Percentiles rank a stretch among this genome's conserved stretches.
These are phyloP conservation scores for Aspergillus fumigatus DNA, from an alignment of 2,329 filamentous ascomycete genomes.

Conservation along the genomic window DNA sequence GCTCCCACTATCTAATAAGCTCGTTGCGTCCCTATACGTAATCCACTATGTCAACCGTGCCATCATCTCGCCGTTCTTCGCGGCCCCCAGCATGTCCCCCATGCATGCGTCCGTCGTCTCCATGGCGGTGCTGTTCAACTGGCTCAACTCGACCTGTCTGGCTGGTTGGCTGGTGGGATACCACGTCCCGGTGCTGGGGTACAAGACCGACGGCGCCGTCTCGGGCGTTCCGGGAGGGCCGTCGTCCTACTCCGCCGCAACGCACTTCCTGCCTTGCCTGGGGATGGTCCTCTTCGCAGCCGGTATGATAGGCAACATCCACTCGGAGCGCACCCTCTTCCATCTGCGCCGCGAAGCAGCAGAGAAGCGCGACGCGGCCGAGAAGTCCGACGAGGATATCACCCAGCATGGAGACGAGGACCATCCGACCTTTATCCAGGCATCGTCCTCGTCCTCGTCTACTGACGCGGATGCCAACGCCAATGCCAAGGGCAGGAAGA, in stretches of 20 bases:
- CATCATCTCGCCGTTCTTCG: constrained; percentile 70
- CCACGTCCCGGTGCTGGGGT: constrained; percentile 45
- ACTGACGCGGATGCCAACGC: not conserved
- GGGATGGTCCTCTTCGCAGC: constrained; percentile 73
- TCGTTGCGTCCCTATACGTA: constrained; percentile 48
- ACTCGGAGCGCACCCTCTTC: constrained; percentile 83
- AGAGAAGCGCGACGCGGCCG: constrained; percentile 41
- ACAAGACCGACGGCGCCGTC: constrained; percentile 10
- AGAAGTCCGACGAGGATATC: constrained; percentile 37
- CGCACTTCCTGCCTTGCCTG: constrained; percentile 44
- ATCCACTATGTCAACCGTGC: constrained; percentile 92
- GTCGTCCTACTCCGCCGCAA: constrained; percentile 10
- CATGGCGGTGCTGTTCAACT: constrained; percentile 67
- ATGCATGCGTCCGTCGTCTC: constrained; percentile 68
- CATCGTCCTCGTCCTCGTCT: not conserved
- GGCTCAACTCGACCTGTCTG: constrained; percentile 72
- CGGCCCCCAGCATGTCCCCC: constrained; percentile 87
- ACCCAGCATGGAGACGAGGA: constrained; percentile 18
- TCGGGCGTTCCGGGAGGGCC: not conserved
- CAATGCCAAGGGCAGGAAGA: constrained; percentile 29
- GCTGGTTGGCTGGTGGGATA: constrained; percentile 80
- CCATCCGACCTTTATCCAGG: not conserved
- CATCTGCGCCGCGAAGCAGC: constrained; percentile 73
- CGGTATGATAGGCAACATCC: constrained; percentile 75
- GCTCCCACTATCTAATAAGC: constrained; percentile 33